A percentile compares a stretch with the other conserved stretches of the same genome.
Evolutionary conservation across 345 rosid species (phyloP).

Genomic region (Salix purpurea): DNA sequence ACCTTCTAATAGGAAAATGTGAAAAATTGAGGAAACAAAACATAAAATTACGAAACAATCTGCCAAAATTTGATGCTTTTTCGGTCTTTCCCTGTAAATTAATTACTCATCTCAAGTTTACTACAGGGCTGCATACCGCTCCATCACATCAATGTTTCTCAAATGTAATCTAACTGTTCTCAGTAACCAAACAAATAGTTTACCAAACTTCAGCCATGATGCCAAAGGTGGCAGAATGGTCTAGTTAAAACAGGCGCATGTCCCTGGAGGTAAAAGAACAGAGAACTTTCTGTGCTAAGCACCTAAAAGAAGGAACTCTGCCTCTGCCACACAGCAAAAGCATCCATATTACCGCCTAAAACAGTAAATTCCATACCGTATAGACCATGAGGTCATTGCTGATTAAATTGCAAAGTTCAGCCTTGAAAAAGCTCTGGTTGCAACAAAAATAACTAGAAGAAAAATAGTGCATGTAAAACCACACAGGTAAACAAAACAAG

Average conservation of each 20-base stretch:
- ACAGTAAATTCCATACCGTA: constrained; percentile 8
- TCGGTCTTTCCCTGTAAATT: background rate
- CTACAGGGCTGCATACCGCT: background rate
- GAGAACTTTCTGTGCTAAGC: constrained; percentile 7
- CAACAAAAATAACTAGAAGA: background rate
- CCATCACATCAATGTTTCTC: constrained; percentile 14
- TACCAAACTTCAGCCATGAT: background rate
- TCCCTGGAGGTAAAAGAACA: constrained; percentile 20
- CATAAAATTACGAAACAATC: background rate
- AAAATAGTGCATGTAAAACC: background rate
- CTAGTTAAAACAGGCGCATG: constrained; percentile 23
- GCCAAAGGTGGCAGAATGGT: constrained; percentile 15
- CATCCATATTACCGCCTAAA: constrained; percentile 23
- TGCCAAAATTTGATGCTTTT: background rate
- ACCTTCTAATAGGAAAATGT: background rate
- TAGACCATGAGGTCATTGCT: constrained; percentile 9
- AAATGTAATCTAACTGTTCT: background rate
- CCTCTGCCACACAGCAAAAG: background rate
- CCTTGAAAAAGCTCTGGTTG: background rate
- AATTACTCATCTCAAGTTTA: background rate
- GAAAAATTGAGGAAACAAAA: background rate
- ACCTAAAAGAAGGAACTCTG: constrained; percentile 20
- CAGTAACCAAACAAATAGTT: constrained; percentile 17
- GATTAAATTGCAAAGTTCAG: constrained; percentile 1
- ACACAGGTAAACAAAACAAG: background rate